A percentile compares a stretch with the other conserved stretches of the same genome.
phyloP scores from a whole-genome alignment of 2,329 filamentous ascomycete species.

The Hymenoscyphus albidus region DNA sequence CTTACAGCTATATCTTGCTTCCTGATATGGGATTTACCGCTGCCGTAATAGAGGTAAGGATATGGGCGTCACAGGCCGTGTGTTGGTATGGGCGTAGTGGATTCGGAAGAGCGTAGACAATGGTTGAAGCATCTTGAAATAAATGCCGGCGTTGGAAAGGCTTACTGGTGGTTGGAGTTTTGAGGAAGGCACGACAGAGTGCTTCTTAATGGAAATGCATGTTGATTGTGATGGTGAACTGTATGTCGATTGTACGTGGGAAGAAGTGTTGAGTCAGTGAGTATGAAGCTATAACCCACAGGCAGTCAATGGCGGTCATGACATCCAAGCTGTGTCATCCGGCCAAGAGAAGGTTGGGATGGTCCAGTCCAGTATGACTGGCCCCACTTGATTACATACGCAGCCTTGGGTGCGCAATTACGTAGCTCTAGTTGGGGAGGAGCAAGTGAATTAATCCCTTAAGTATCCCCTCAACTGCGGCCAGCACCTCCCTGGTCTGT shows the following conservation, averaged over 20 bases:
- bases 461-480: too few relatives aligned
- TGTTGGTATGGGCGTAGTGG: slow-evolving; percentile 48
- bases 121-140: slow-evolving; percentile 48
- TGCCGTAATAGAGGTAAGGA: slow-evolving; percentile 19
- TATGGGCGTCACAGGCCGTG: slow-evolving; percentile 40
- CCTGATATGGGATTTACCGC: slow-evolving; percentile 13
- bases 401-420: neutral
- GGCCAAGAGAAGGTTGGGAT: neutral
- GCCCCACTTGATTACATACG: neutral
- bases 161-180: neutral
- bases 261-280: neutral
- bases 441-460: too few relatives aligned
- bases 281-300: neutral
- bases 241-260: neutral
- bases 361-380: neutral
- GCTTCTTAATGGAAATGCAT: slow-evolving; percentile 8
- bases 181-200: neutral
- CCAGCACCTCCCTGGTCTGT: too few relatives aligned
- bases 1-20: neutral
- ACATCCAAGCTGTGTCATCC: neutral
- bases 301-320: neutral
- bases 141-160: neutral
- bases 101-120: slow-evolving; percentile 37
- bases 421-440: too few relatives aligned
- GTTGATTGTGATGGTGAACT: neutral